These are phyloP conservation scores for Carex pumila DNA, from an alignment of 176 grass and related monocot genomes.

Conservation along the genomic window DNA sequence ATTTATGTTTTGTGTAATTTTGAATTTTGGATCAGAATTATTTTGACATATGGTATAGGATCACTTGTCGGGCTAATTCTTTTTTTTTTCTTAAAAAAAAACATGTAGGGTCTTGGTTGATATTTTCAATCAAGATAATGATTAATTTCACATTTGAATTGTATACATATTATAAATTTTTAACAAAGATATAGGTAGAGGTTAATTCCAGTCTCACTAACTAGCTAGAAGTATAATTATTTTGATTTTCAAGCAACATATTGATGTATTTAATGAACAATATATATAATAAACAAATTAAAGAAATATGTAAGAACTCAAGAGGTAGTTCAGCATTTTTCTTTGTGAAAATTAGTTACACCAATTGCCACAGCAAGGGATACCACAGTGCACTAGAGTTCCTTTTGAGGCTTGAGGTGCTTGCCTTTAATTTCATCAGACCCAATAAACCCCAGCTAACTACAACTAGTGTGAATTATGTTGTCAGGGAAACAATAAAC, in stretches of 20 bases:
- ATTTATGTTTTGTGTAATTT: neutral
- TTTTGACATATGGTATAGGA: neutral
- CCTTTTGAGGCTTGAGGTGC: neutral
- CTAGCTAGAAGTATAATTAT: neutral
- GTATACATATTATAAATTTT: neutral
- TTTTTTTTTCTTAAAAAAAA: too few species aligned
- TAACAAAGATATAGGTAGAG: too few species aligned
- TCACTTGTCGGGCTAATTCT: too few species aligned
- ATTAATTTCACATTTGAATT: neutral
- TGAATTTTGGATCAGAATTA: neutral
- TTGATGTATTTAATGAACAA: neutral
- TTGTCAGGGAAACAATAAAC: constrained; percentile 8
- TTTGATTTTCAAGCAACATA: neutral
- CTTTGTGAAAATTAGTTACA: neutral
- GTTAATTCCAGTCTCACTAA: too few species aligned
- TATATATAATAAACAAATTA: neutral
- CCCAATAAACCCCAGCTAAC: constrained; percentile 7
- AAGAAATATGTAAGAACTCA: neutral
- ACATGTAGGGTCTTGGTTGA: neutral
- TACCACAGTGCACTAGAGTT: neutral
- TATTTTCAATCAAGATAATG: neutral
- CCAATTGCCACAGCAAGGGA: neutral
- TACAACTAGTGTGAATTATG: constrained; percentile 1
- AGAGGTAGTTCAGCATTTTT: neutral
- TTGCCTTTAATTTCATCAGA: neutral